phyloP scores from a whole-genome alignment of 257 asterid species.

The Ilex aquifolium region DNA sequence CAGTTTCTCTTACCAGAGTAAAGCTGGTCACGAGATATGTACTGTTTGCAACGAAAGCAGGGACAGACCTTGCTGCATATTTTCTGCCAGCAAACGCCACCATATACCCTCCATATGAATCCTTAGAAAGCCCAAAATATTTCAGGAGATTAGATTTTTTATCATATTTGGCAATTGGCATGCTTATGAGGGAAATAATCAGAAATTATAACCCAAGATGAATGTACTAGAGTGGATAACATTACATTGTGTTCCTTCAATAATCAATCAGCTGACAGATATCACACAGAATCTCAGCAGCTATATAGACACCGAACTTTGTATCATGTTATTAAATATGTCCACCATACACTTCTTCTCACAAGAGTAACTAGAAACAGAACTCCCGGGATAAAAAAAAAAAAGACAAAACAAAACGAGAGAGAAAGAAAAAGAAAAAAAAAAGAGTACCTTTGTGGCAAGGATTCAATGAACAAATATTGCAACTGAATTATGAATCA shows the following conservation, averaged over 20 bases:
- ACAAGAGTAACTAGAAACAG: neutral
- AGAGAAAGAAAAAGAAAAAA: neutral
- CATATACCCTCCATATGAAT: constrained; percentile 84
- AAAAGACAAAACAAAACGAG: too few relatives aligned
- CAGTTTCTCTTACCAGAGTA: constrained; percentile 55
- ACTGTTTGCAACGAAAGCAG: constrained; percentile 72
- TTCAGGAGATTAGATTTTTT: too few relatives aligned
- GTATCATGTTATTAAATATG: neutral
- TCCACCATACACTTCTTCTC: neutral
- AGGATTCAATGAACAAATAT: too few relatives aligned
- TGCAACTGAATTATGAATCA: neutral
- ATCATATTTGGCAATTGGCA: too few relatives aligned
- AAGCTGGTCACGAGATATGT: constrained; percentile 78
- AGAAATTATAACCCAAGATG: neutral
- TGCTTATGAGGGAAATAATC: neutral
- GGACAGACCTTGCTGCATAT: constrained; percentile 85
- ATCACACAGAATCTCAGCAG: neutral
- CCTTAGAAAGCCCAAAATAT: constrained; percentile 30
- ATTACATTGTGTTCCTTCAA: neutral
- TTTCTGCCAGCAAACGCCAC: constrained; percentile 95
- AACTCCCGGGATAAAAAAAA: too few relatives aligned
- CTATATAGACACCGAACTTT: neutral
- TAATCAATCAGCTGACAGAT: neutral
- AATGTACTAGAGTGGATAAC: neutral
- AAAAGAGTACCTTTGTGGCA: neutral